Conservation (phyloP, 164 flowering plant species). For the Vitis rotundifolia region DNA sequence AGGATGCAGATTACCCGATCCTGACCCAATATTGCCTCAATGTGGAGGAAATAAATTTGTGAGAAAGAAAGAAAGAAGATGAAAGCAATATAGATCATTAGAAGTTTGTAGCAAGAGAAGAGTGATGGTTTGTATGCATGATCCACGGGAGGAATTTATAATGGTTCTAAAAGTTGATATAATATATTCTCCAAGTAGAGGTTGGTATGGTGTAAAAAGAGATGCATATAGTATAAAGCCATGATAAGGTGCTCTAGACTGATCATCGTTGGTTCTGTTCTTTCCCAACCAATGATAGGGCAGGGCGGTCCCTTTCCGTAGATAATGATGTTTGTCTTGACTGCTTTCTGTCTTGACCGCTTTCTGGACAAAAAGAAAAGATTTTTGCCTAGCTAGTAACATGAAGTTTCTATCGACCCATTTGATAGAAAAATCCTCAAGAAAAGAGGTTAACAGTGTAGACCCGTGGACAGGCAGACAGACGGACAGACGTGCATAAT, state of each 20-base stretch:
- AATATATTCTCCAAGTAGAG: conserved; percentile 18
- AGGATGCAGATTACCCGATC: conserved; percentile 74
- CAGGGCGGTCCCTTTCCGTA: conserved; percentile 8
- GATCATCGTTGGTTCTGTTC: conserved; percentile 24
- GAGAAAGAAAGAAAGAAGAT: background rate
- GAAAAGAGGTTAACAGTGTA: too few relatives aligned
- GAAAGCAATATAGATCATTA: background rate
- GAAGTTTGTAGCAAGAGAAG: background rate
- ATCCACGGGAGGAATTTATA: conserved; percentile 13
- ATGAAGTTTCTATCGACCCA: background rate
- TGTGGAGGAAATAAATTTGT: background rate
- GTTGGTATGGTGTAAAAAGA: conserved; percentile 9
- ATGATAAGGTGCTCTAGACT: conserved; percentile 25
- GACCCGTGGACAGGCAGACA: too few relatives aligned
- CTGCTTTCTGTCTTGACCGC: conserved; percentile 26
- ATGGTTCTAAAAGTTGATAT: conserved; percentile 5
- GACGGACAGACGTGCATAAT: too few relatives aligned
- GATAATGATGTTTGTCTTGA: conserved; percentile 17
- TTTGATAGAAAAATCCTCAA: too few relatives aligned
- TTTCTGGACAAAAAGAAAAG: conserved; percentile 3
- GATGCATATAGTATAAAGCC: conserved; percentile 23
- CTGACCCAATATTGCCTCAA: conserved; percentile 29
- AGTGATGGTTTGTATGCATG: conserved; percentile 1
- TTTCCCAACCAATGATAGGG: conserved; percentile 20
- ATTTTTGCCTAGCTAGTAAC: background rate